Evolutionary conservation across 2,329 filamentous ascomycete species (phyloP).

Genomic region (Colletotrichum scovillei): DNA sequence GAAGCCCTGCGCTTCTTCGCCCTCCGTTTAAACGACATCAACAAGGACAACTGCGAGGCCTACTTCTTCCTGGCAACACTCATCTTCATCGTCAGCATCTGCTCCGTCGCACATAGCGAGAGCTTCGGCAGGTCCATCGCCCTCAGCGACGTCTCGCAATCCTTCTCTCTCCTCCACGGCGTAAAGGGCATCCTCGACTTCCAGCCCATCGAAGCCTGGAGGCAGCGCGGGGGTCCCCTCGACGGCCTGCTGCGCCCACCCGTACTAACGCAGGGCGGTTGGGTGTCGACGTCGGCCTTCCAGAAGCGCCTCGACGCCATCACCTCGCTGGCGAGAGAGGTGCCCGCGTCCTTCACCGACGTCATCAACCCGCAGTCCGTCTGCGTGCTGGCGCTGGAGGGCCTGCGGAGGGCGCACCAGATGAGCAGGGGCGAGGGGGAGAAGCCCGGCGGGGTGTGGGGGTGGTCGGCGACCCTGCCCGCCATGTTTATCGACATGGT

Average conservation of each 20-base stretch:
- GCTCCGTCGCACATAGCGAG: slow-evolving; percentile 39
- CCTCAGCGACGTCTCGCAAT: slow-evolving; percentile 46
- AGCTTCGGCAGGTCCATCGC: slow-evolving; percentile 31
- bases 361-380: slow-evolving; percentile 28
- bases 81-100: slow-evolving; percentile 46
- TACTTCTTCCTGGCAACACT: slow-evolving; percentile 46
- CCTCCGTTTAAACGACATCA: slow-evolving; percentile 40
- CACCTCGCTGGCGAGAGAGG: slow-evolving; percentile 26
- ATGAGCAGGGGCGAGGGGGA: neutral
- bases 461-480: slow-evolving; percentile 34
- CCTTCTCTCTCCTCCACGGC: slow-evolving; percentile 45
- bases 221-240: slow-evolving; percentile 39
- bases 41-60: slow-evolving; percentile 45
- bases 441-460: slow-evolving; percentile 23
- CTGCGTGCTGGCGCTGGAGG: slow-evolving; percentile 36
- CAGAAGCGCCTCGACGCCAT: slow-evolving; percentile 32
- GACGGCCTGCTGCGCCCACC: slow-evolving; percentile 14
- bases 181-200: slow-evolving; percentile 44
- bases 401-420: slow-evolving; percentile 25
- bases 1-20: slow-evolving; percentile 45
- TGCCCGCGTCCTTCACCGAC: slow-evolving; percentile 16
- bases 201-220: slow-evolving; percentile 38
- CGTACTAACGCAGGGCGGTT: neutral
- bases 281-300: neutral
- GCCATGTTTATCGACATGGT: slow-evolving; percentile 37